Percentiles rank a stretch among this genome's conserved stretches.
phyloP scores from a whole-genome alignment of 495 filamentous ascomycete genomes.

The Glutinoglossum americanum region DNA sequence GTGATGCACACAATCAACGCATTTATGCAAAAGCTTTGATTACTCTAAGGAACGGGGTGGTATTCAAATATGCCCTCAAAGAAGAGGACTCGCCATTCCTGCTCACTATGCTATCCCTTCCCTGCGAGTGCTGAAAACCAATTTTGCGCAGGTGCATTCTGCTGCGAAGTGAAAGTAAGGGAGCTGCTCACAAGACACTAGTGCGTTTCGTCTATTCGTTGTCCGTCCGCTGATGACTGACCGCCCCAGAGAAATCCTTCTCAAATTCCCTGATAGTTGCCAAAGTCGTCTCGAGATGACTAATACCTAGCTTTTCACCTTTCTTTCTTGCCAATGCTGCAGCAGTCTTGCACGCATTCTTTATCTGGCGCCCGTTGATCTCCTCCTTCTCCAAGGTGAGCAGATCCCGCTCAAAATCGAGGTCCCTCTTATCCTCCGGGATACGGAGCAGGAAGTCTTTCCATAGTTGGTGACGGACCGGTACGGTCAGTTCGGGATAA shows the following conservation, averaged over 20 bases:
- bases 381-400: constrained; percentile 8
- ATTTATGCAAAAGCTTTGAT: no score
- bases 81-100: no score
- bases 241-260: not conserved
- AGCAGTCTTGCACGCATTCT: constrained; percentile 19
- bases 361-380: constrained; percentile 23
- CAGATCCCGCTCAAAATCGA: constrained; percentile 10
- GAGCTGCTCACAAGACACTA: no score
- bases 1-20: no score
- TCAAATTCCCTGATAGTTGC: not conserved
- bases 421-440: constrained; percentile 10
- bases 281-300: not conserved
- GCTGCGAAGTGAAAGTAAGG: no score
- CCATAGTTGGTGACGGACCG: constrained; percentile 20
- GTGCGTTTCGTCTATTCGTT: not conserved
- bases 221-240: no score
- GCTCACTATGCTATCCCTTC: no score
- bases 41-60: no score
- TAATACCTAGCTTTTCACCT: not conserved
- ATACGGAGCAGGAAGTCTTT: constrained; percentile 13
- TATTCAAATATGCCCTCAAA: no score
- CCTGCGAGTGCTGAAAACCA: no score
- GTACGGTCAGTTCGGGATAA: constrained; percentile 7
- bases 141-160: no score
- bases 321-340: constrained; percentile 13